phyloP scores from a whole-genome alignment of 2,329 filamentous ascomycete species.

The Stagonosporopsis chrysanthemi region DNA sequence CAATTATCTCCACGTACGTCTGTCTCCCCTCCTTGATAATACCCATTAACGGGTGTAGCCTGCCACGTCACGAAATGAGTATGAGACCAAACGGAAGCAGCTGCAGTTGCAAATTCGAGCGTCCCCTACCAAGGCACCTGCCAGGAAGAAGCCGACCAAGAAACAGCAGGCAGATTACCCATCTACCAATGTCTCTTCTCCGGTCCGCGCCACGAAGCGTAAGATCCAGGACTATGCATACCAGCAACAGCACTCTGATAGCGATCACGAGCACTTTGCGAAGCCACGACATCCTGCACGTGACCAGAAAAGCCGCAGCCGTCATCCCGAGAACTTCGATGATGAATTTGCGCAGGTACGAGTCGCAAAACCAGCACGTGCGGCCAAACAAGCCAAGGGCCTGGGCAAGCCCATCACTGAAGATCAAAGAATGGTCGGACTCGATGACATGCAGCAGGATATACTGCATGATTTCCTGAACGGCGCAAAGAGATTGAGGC shows the following conservation, averaged over 20 bases:
- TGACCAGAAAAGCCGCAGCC: slow-evolving; percentile 41
- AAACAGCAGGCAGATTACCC: slow-evolving; percentile 58
- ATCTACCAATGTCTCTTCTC: slow-evolving; percentile 74
- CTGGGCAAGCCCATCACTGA: slow-evolving; percentile 67
- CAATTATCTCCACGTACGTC: slow-evolving; percentile 73
- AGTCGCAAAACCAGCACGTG: slow-evolving; percentile 46
- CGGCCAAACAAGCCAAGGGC: slow-evolving; percentile 44
- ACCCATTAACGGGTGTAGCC: slow-evolving; percentile 42
- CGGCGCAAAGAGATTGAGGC: slow-evolving; percentile 67
- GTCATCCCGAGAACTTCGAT: slow-evolving; percentile 48
- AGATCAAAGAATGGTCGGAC: slow-evolving; percentile 61
- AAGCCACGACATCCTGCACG: slow-evolving; percentile 29
- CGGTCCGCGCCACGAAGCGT: slow-evolving; percentile 58
- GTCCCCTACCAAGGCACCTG: slow-evolving; percentile 51
- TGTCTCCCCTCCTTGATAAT: background rate
- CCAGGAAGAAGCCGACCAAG: slow-evolving; percentile 29
- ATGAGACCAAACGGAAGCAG: slow-evolving; percentile 41
- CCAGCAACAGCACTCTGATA: slow-evolving; percentile 37
- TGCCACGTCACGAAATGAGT: slow-evolving; percentile 57
- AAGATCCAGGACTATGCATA: slow-evolving; percentile 40
- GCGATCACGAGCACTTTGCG: slow-evolving; percentile 37
- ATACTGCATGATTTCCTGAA: slow-evolving; percentile 71
- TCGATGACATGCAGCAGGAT: slow-evolving; percentile 68
- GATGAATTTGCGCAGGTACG: slow-evolving; percentile 55
- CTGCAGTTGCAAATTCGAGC: slow-evolving; percentile 63